A percentile compares a stretch with the other conserved stretches of the same genome.
phyloP scores from a whole-genome alignment of 345 rosid species.

The Gossypium turneri region DNA sequence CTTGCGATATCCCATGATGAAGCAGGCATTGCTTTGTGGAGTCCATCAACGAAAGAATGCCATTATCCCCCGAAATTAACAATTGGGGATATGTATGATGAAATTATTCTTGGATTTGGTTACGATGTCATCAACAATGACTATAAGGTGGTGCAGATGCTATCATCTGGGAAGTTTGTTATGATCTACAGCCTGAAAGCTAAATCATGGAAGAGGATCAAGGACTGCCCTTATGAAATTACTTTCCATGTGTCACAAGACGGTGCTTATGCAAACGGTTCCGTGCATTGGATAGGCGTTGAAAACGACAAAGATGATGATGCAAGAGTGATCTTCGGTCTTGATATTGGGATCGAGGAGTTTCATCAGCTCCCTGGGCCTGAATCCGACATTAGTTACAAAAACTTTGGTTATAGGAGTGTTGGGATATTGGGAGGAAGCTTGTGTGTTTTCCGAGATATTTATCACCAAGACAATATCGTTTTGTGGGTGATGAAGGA shows the following conservation, averaged over 20 bases:
- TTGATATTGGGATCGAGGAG: neutral
- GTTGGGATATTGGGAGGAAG: neutral
- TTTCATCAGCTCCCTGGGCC: neutral
- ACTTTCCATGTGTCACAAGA: neutral
- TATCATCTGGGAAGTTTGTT: neutral
- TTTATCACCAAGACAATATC: neutral
- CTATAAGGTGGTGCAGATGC: neutral
- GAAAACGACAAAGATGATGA: too few relatives aligned
- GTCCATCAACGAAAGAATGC: neutral
- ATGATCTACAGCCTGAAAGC: conserved; percentile 8
- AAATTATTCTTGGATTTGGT: neutral
- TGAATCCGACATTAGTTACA: neutral
- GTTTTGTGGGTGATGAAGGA: conserved; percentile 9
- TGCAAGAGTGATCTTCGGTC: neutral
- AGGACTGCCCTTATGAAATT: conserved; percentile 7
- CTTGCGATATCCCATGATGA: neutral
- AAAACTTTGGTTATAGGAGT: neutral
- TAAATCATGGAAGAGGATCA: conserved; percentile 4
- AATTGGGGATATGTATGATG: neutral
- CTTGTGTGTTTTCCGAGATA: neutral
- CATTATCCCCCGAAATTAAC: neutral
- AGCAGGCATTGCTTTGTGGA: conserved; percentile 9
- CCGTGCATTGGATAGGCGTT: neutral
- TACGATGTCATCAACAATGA: neutral
- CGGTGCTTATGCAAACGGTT: neutral